Base-by-base conservation (phyloP, 306 rosid species). In the Styphnolobium japonicum region DNA sequence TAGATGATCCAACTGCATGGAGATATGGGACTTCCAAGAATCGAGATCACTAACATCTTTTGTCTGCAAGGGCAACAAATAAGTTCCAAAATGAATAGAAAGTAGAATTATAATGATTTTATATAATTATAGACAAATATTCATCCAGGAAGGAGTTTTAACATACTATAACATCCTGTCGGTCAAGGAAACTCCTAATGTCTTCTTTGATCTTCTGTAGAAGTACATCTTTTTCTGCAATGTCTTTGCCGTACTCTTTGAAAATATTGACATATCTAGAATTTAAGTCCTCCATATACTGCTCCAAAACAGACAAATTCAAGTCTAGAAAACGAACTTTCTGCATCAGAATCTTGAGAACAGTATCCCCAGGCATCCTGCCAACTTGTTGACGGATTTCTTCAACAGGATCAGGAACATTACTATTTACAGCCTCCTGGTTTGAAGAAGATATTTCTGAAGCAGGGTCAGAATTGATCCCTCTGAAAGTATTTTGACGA, bases 331-430 rank as follows among this genome's bases (percentile, higher is more conserved):
- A 86, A 10, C 88, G 98, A 39, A 91, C 98, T 88, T 93, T 96
- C 89, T 96, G 97, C 90, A 89, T 91, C 67, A 95, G 78, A 82
- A 95, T 90, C 85, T 95, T 95, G 63, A 95, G 96, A 85, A 90
- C 98, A 5, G 97, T 88, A 74, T 94, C 98, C 43, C 98, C 97
- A 0, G 97, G 98, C 93, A 94, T 90, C 88, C 98, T 84, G 42
- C 93, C 92, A 67, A 81, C 87, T 79, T 89, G 94, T 68, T 84
- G 97, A 27, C 85, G 93, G 12, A 71, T 57, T 87, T 94, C 97
- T 70, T 86, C 92, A 53, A 83, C 88, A 0, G 93, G 84, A 83
- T 92, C 88, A 33, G 84, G 95, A 73, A 84, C 85, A n/a, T 73
- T 82, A 62, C 66, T 86, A 27, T 82, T 82, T 73, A 74, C 31